Evolutionary conservation across 345 rosid genomes (phyloP), one percentile per base, ranked within the genome.

Genomic region (Litchi chinensis): DNA sequence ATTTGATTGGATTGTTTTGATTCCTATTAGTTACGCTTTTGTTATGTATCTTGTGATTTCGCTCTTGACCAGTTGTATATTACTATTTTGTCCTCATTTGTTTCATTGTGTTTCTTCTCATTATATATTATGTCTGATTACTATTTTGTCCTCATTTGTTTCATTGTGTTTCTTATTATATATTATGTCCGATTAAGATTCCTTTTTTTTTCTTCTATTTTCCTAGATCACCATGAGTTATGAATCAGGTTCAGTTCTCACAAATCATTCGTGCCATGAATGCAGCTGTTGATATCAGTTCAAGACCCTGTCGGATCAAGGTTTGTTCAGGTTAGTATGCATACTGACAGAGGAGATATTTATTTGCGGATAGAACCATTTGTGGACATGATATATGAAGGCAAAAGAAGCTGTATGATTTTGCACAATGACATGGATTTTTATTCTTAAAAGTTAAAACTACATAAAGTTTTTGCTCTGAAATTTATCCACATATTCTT

Each of bases 221-320:
- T 46, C 16, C 54, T 21, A 43, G 26, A 21, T 57, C 63, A 46
- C 12, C 52, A 0, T 46, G 52, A 8, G 10, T 67, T 6, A 16
- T 67, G 48, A 28, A 13, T 67, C 48, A 18, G 70, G 46, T 46
- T 67, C 70, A 37, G 48, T 67, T 67, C 70, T 67, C n/a, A 16
- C 48, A 5, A 5, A 39, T 67, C 46, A 13, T 67, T 40, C 44
- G 0, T 19, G 10, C 22, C 1, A n/a, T 15, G 19, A 66, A 66
- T 66, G 70, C 52, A 46, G 52, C 12, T 46, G 52, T 46, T 11
- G 52, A 46, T 46, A 46, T 46, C 52, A 46, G 18, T 68, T 43
- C 52, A 41, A 32, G 71, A 46, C 70, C 26, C 21, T 39, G 37
- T 32, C 37, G 15, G 6, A 37, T 37, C 71, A 41, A 39, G 71